Conservation (phyloP, 768 basidiomycete species). For the Pholiota microspora region DNA sequence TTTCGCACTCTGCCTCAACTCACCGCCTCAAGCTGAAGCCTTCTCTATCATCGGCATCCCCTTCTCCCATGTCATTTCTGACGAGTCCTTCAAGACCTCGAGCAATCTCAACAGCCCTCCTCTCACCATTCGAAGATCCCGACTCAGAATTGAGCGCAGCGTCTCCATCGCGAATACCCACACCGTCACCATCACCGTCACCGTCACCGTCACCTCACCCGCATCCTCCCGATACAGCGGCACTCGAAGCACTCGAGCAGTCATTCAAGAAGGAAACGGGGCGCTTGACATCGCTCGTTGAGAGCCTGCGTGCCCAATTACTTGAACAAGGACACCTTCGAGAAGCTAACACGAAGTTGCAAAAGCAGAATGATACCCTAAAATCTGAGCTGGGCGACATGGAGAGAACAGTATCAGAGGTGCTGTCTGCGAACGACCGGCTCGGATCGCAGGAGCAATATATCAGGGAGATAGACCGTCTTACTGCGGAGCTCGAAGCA, state of each 20-base stretch:
- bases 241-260: slow-evolving; percentile 22
- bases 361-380: slow-evolving; percentile 24
- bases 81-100: slow-evolving; percentile 3
- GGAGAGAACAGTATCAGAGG: slow-evolving; percentile 28
- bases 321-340: slow-evolving; percentile 23
- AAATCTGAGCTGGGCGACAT: slow-evolving; percentile 27
- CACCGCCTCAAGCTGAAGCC: slow-evolving; percentile 1
- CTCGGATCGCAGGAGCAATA: slow-evolving; percentile 27
- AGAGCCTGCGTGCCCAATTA: slow-evolving; percentile 26
- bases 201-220: slow-evolving; percentile 7
- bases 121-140: slow-evolving; percentile 24
- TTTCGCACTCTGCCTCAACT: slow-evolving; percentile 3
- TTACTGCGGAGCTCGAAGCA: slow-evolving; percentile 22
- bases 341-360: slow-evolving; percentile 22
- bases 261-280: slow-evolving; percentile 26
- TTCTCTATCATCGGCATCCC: slow-evolving; percentile 3
- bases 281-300: slow-evolving; percentile 24
- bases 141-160: background rate
- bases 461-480: slow-evolving; percentile 24
- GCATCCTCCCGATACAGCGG: slow-evolving; percentile 9
- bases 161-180: slow-evolving; percentile 8
- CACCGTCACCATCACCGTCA: slow-evolving; percentile 7
- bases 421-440: slow-evolving; percentile 22
- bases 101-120: background rate
- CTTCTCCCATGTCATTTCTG: slow-evolving; percentile 8